phyloP scores from a whole-genome alignment of 257 asterid species.

The Nicotiana attenuata region DNA sequence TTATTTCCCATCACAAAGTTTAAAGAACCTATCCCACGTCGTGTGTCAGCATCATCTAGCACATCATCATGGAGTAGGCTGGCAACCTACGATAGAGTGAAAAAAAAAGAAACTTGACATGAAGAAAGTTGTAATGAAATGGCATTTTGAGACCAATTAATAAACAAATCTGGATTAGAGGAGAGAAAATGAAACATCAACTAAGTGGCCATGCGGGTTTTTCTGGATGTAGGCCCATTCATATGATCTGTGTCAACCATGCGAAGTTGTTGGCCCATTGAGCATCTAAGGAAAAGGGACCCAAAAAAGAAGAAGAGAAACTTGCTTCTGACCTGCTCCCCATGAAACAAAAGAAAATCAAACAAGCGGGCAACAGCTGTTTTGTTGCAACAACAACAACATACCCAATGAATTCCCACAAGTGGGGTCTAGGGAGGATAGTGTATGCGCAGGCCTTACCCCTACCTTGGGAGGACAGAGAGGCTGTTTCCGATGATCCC shows the following conservation, averaged over 20 bases:
- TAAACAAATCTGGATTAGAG: not conserved
- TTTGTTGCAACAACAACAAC: too few species aligned
- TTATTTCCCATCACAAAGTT: constrained; percentile 92
- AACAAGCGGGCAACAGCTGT: not conserved
- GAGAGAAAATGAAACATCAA: not conserved
- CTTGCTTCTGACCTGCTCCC: not conserved
- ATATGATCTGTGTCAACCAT: not conserved
- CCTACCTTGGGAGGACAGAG: too few species aligned
- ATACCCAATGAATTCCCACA: too few species aligned
- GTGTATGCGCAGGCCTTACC: too few species aligned
- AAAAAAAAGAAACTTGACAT: constrained; percentile 1
- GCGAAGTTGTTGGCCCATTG: not conserved
- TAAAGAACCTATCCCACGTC: constrained; percentile 84
- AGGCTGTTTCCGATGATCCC: too few species aligned
- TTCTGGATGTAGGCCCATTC: not conserved
- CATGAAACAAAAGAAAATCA: not conserved
- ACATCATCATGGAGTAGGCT: constrained; percentile 99
- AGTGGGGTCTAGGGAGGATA: too few species aligned
- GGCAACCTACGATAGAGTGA: constrained; percentile 56
- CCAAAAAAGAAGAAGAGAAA: not conserved
- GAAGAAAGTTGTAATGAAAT: not conserved
- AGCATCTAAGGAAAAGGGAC: not conserved
- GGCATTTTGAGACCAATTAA: not conserved
- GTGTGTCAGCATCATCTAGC: constrained; percentile 94
- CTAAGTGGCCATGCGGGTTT: not conserved